A percentile compares a stretch with the other conserved stretches of the same genome.
These are phyloP conservation scores for Yamadazyma pseudoaaseri DNA, from an alignment of 1,139 yeast species.

Conservation along the genomic window DNA sequence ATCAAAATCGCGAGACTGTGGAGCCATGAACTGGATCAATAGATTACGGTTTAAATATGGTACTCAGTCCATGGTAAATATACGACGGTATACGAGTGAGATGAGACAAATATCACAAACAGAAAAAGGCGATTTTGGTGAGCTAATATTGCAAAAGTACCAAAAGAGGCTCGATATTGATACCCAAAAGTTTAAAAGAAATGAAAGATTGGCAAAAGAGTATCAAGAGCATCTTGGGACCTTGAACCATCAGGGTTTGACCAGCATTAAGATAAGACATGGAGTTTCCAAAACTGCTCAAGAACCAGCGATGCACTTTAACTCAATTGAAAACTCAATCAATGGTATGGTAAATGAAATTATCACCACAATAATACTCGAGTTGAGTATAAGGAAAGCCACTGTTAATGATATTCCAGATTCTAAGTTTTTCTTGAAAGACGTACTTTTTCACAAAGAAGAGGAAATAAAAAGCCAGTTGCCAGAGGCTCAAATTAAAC, in stretches of 20 bases:
- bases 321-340: slow-evolving; percentile 7
- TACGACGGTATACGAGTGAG: slow-evolving; percentile 5
- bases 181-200: slow-evolving; percentile 3
- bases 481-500: slow-evolving; percentile 5
- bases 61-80: not conserved
- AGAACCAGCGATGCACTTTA: too few relatives aligned
- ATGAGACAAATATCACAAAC: not conserved
- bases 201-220: slow-evolving; percentile 3
- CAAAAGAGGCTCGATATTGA: slow-evolving; percentile 9
- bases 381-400: slow-evolving; percentile 22
- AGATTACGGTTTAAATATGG: not conserved
- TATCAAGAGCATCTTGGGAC: slow-evolving; percentile 5
- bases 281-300: too few relatives aligned
- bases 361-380: slow-evolving; percentile 24
- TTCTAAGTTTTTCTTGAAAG: slow-evolving; percentile 7
- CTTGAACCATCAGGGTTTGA: too few relatives aligned
- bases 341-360: slow-evolving; percentile 10
- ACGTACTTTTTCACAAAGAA: slow-evolving; percentile 1
- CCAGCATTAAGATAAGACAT: too few relatives aligned
- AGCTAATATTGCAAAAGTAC: slow-evolving; percentile 7
- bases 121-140: slow-evolving; percentile 3
- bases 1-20: slow-evolving; percentile 1
- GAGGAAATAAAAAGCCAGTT: not conserved
- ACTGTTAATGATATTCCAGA: slow-evolving; percentile 13
- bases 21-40: not conserved